Conservation (phyloP, 805 yeast species). For the Starmerella asiatica region DNA sequence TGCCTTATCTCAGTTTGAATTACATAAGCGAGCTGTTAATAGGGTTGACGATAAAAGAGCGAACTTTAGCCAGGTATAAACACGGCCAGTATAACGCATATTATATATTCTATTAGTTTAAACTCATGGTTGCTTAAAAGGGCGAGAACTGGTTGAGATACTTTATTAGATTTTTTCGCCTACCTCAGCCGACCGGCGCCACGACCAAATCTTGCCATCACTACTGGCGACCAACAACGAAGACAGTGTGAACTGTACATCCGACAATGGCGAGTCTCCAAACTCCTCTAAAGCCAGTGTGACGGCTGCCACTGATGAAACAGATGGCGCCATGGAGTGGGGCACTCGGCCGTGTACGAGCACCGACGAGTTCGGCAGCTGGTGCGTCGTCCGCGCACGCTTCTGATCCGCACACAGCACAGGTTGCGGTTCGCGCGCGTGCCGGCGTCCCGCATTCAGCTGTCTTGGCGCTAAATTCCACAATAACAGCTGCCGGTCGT, state of each 20-base stretch:
- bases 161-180: no score
- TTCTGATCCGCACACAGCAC: background rate
- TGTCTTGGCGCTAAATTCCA: constrained; percentile 44
- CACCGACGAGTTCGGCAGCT: background rate
- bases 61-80: no score
- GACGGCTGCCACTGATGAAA: constrained; percentile 23
- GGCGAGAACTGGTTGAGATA: no score
- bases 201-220: constrained; percentile 27
- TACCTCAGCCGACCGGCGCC: constrained; percentile 19
- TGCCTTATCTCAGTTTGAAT: no score
- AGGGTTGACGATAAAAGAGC: no score
- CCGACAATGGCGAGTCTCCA: constrained; percentile 23
- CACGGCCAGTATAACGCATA: no score
- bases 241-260: constrained; percentile 20
- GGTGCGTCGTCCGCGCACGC: constrained; percentile 7
- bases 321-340: constrained; percentile 17
- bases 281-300: constrained; percentile 20
- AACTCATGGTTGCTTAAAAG: no score
- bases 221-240: constrained; percentile 21
- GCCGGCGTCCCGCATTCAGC: constrained; percentile 18
- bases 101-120: no score
- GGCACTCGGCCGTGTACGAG: constrained; percentile 23
- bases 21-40: no score
- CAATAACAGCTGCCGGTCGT: constrained; percentile 38
- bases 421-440: constrained; percentile 1